phyloP scores from a whole-genome alignment of 805 yeast genomes.

The Komagataella mondaviorum region DNA sequence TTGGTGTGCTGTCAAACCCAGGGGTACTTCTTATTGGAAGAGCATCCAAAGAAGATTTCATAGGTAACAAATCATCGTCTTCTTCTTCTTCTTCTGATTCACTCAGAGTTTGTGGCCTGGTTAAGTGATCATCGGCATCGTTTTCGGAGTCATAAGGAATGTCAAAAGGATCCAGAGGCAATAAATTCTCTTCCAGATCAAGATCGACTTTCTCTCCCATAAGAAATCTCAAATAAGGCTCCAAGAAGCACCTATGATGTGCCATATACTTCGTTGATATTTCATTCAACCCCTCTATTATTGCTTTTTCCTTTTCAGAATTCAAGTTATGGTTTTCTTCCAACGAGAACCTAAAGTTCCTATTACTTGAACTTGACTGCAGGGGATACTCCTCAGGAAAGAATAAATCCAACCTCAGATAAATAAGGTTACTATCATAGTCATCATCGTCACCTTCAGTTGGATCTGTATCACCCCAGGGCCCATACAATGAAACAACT shows the following conservation, averaged over 20 bases:
- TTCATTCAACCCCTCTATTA: conserved; percentile 35
- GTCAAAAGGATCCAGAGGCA: conserved; percentile 15
- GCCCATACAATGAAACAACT: conserved; percentile 69
- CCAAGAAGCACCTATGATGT: conserved; percentile 57
- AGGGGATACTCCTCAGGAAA: conserved; percentile 70
- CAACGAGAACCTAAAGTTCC: conserved; percentile 40
- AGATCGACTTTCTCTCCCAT: conserved; percentile 67
- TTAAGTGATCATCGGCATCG: conserved; percentile 7
- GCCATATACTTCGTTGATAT: conserved; percentile 45
- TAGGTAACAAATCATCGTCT: not conserved
- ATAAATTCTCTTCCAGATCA: conserved; percentile 18
- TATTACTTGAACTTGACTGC: conserved; percentile 14
- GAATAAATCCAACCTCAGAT: conserved; percentile 53
- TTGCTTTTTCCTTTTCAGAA: conserved; percentile 31
- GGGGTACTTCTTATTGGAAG: not conserved
- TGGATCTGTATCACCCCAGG: conserved; percentile 31
- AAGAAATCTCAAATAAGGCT: conserved; percentile 61
- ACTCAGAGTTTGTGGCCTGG: conserved; percentile 19
- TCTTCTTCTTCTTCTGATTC: conserved; percentile 15
- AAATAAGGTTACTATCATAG: conserved; percentile 32
- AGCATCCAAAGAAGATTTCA: not conserved
- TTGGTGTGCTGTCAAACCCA: conserved; percentile 64
- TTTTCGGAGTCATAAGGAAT: conserved; percentile 16
- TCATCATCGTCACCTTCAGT: not conserved
- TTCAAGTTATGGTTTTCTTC: conserved; percentile 71